Base-by-base conservation (phyloP, 306 rosid species). In the Malus orientalis region DNA sequence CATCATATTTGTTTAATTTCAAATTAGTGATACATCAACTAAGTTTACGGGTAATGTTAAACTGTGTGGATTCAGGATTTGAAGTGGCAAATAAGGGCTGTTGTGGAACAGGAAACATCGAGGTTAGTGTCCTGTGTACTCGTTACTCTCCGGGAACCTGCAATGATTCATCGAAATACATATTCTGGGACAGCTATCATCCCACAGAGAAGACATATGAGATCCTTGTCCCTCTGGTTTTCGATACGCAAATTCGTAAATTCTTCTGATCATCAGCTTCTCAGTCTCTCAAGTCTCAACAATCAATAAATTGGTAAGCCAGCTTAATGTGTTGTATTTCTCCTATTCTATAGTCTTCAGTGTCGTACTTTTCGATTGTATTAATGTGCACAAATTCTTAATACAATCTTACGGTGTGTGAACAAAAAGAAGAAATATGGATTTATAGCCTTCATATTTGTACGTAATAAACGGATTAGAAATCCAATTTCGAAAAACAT, bases 121-220 rank as follows among this genome's bases (percentile, higher is more conserved):
- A 23, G 23, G 23, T 71, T 10, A 42, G 86, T 78, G 10, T 84
- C 61, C 47, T 85, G 16, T 91, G 98, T 66, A 93, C 86, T 45
- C 78, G n/a, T 27, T 40, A 16, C 38, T 78, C 70, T 23, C 10
- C 32, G 27, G 15, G 51, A 3, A 65, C 83, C 8, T 93, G 94
- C 72, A 27, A 75, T 1, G 73, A 90, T 29, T 63, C 87, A 29
- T 60, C 85, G 11, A 80, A 78, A 11, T 89, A 89, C 70, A 20
- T 93, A 68, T 93, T 90, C 38, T 90, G 92, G 92, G 97, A 92
- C 76, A 83, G 91, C 67, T 86, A 80, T 71, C 93, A 89, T 75
- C 96, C 93, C 20, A 74, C 96, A 0, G 83, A 86, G 68, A 72
- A 76, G n/a, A 86, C 85, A 12, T 89, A 87, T 58, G 25, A 51